Conservation (phyloP, 352 stramenopile genomes). For the Ophiocytium majus region DNA sequence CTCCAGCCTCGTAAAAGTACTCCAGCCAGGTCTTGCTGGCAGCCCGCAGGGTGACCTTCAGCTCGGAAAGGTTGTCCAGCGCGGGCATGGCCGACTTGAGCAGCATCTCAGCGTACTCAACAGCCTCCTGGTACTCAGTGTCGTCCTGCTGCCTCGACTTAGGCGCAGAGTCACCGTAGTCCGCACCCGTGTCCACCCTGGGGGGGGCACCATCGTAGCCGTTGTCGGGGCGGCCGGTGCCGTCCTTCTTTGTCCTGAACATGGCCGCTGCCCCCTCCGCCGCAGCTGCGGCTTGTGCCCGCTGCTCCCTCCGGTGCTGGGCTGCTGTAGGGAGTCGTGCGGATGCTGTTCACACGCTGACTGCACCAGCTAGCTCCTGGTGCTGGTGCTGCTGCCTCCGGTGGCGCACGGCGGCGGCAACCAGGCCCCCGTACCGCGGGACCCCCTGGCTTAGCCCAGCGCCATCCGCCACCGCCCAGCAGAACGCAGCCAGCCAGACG, state of each 20-base stretch:
- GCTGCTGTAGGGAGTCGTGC: too few species aligned
- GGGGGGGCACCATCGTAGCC: background rate
- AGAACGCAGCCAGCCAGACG: too few species aligned
- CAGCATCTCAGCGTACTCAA: constrained; percentile 53
- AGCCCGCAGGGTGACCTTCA: constrained; percentile 49
- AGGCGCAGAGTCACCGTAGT: background rate
- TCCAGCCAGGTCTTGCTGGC: constrained; percentile 50
- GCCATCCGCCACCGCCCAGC: too few species aligned
- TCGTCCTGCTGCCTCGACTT: background rate
- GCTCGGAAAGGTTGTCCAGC: constrained; percentile 45
- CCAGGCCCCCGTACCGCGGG: too few species aligned
- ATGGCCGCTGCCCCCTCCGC: too few species aligned
- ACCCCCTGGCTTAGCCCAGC: too few species aligned
- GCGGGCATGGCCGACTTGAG: constrained; percentile 36
- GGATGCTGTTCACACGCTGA: too few species aligned
- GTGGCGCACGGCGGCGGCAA: too few species aligned
- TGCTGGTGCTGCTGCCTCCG: too few species aligned
- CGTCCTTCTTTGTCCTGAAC: constrained; percentile 7
- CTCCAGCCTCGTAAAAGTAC: constrained; percentile 52
- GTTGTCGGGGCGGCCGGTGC: background rate
- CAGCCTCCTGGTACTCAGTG: constrained; percentile 27
- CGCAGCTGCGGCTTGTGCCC: too few species aligned
- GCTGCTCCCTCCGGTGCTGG: too few species aligned
- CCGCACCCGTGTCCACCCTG: background rate
- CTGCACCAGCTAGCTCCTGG: too few species aligned